phyloP scores from a whole-genome alignment of 108 stramenopile species.

The Pseudonitzschia multistriata region DNA sequence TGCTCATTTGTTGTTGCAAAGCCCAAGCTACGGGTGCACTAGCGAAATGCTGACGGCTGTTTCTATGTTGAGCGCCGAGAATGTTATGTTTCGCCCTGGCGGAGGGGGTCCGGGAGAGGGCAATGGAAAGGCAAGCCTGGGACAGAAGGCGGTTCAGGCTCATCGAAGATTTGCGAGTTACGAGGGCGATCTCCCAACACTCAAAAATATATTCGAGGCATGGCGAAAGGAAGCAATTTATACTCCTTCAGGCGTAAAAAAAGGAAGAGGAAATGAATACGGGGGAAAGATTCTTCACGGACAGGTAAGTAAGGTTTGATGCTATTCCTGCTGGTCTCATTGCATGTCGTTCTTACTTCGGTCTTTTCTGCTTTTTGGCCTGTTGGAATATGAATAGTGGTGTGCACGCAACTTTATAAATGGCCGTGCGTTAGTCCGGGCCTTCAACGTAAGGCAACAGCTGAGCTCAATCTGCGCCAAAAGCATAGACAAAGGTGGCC shows the following conservation, averaged over 20 bases:
- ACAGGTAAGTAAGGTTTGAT: neutral
- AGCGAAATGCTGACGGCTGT: slow-evolving; percentile 92
- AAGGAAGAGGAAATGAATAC: slow-evolving; percentile 29
- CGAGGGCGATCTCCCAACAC: slow-evolving; percentile 95
- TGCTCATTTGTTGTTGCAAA: slow-evolving; percentile 74
- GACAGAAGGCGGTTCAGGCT: slow-evolving; percentile 65
- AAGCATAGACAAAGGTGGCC: slow-evolving; percentile 47
- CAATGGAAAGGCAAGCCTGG: slow-evolving; percentile 54
- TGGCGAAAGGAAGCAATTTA: slow-evolving; percentile 86
- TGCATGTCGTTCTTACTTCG: neutral
- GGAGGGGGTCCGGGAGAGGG: slow-evolving; percentile 56
- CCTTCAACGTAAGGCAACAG: slow-evolving; percentile 70
- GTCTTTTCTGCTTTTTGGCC: neutral
- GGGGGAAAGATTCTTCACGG: slow-evolving; percentile 58
- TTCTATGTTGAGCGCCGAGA: slow-evolving; percentile 93
- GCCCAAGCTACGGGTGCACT: slow-evolving; percentile 73
- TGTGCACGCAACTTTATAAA: slow-evolving; percentile 77
- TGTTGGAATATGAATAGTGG: slow-evolving; percentile 47
- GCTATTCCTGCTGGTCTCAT: neutral
- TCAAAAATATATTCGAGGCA: slow-evolving; percentile 88
- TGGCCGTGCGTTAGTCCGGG: slow-evolving; percentile 67
- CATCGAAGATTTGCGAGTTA: slow-evolving; percentile 74
- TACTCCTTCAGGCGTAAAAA: slow-evolving; percentile 4
- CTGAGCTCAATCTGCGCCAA: slow-evolving; percentile 55
- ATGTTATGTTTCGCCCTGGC: slow-evolving; percentile 92